Base-by-base conservation (phyloP, 768 basidiomycete genomes). In the Tricholoma saponaceum region DNA sequence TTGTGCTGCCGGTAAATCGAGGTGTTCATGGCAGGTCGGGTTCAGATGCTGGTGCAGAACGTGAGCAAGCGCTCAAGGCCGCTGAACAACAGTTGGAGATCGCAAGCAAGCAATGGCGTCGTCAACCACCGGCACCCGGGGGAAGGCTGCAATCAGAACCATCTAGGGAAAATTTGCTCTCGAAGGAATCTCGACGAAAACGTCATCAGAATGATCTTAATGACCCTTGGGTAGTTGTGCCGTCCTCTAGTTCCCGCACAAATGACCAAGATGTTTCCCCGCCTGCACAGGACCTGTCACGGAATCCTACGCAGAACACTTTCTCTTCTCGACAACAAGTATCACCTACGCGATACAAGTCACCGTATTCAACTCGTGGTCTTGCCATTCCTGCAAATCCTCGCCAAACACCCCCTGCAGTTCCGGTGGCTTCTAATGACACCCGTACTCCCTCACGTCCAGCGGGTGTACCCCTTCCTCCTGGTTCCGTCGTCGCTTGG, bases 1-100 rank as follows among this genome's bases (percentile, higher is more conserved):
- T 76, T 5, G 60, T 69, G 1, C 69, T 72, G 13, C 68, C 78
- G 37, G 61, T 69, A 23, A 56, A 64, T 52, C 61, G 71, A 58
- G 60, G 67, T 25, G 63, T 64, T 16, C 82, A 82, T 62, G 63
- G 67, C 46, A 76, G 79, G 58, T 72, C 80, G 13, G 77, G 76
- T 25, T 83, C 84, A 2, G 83, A 85, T 68, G 77, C 79, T 20
- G 78, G 73, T 33, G 72, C 72, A 37, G 81, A 85, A 44, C 74
- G 79, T 26, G 83, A 84, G 57, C 69, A 70, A 43, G 64, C 69
- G 14, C 63, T 76, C 46, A 77, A 71, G 56, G 63, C 70, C 22
- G 65, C 73, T n/a, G 79, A 83, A 60, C 70, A 70, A 54, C 68
- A 69, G 23, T 46, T 67, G 43, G 75, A 77, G 13, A 63, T 58